Evolutionary conservation across 257 asterid species (phyloP), one percentile per base, ranked within the genome.

Genomic region (Penstemon barbatus): DNA sequence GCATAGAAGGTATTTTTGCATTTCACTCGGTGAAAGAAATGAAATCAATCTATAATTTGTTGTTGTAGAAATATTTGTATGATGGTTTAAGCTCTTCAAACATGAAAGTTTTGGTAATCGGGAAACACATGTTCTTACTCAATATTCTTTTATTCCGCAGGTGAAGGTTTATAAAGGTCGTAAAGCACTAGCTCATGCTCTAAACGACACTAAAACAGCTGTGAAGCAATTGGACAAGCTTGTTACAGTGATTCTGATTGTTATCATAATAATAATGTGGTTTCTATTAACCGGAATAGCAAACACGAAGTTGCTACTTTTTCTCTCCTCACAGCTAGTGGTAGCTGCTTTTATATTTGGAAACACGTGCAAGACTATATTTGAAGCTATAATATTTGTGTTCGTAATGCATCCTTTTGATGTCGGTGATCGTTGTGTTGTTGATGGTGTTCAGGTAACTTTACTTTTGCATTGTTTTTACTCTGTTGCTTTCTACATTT

Each of bases 351-450:
- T 88, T 58, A 82, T 91, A 78, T 91, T 91, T 65, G 97, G 97
- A 43, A 91, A 91, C 84, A 91, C 96, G 49, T 91, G 97, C 96
- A 91, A 87, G 85, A 86, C 89, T 45, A 74, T 88, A 59, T 90
- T 90, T 66, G 97, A 90, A 80, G 97, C 94, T 4, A 77, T 90
- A 50, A 74, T 90, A 58, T 88, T 88, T 64, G 97, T 90, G 4
- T 90, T 86, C 54, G 90, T 90, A 66, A 87, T 90, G 97, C 97
- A 90, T 70, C 97, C 97, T 55, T 90, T 82, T 74, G 97, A 90
- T 75, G 97, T 91, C 38, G 97, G 97, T 7, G 97, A 91, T 64
- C 95, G 97, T 40, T 86, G 95, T 42, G 89, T 88, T 51, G 57
- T 88, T 62, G 95, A 87, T 74, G 96, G 91, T 48, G 84, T 85